Evolutionary conservation across 1,284 basidiomycete genomes (phyloP).

Genomic region (Cryptococcus sp.): DNA sequence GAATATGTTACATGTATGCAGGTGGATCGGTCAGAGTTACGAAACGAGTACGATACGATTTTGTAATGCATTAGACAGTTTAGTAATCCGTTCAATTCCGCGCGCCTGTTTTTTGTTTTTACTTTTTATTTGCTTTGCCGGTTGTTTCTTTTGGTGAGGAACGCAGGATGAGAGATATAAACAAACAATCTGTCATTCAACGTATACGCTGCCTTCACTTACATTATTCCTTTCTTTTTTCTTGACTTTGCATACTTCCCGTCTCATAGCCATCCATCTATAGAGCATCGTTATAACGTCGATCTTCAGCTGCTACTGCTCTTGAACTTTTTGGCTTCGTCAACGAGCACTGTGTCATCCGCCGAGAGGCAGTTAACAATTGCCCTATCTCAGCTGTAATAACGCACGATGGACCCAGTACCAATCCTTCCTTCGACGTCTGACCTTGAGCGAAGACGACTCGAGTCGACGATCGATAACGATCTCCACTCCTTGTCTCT

Average conservation of each 20-base stretch:
- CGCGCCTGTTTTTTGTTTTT: background rate
- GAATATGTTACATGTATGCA: background rate
- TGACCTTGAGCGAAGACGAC: constrained; percentile 46
- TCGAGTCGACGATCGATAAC: constrained; percentile 49
- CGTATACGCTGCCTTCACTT: constrained; percentile 1
- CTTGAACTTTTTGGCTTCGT: no score
- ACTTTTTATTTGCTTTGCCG: background rate
- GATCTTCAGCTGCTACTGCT: no score
- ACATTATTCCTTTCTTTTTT: constrained; percentile 5
- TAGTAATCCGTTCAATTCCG: background rate
- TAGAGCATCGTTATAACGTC: no score
- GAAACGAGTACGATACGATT: background rate
- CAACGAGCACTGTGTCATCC: no score
- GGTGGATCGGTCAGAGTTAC: background rate
- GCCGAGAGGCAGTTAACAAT: background rate
- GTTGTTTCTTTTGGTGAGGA: background rate
- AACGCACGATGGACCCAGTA: constrained; percentile 30
- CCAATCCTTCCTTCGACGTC: constrained; percentile 44
- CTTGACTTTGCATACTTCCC: constrained; percentile 2
- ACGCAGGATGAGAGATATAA: background rate
- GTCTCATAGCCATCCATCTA: background rate
- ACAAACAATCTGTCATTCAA: constrained; percentile 13
- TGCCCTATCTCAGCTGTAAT: background rate
- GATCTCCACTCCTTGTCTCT: constrained; percentile 47
- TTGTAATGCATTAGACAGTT: constrained; percentile 2